Evolutionary conservation across 352 stramenopile genomes (phyloP), one percentile per base, ranked within the genome.

Genomic region (Pythium dissotocum): DNA sequence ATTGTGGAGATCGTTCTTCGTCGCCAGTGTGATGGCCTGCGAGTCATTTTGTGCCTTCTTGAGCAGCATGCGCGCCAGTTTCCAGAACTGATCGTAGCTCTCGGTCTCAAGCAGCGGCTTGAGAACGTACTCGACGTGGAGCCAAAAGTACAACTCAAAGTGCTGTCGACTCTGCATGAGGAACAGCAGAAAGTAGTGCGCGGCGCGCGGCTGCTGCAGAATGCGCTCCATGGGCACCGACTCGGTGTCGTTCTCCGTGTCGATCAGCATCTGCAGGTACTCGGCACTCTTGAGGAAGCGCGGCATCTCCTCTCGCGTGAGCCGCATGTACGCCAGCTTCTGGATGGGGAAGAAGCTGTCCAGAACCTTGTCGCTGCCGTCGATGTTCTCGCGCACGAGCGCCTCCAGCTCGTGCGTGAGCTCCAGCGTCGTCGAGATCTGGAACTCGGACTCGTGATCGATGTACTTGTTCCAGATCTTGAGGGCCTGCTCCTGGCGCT

Each of bases 381-480:
- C 72, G 46, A 95, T 88, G 55, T 77, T 92, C 36, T 88, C 75
- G n/a, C 78, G 80, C 38, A 95, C 87, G 13, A 94, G 73, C 59
- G 85, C 79, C 66, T 94, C 80, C 7, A 95, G 73, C 59, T 94
- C 86, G 7, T 77, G 58, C 1, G 88, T 94, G 33, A 94, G 79
- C 62, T 94, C 85, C 28, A 95, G 76, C 33, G 88, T 94, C 36
- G 82, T 79, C 6, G 85, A 76, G 66, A 95, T 95, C 77, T 93
- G 73, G 55, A 94, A 95, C 74, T 94, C 86, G 60, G 88, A 94
- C 33, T 69, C 61, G 51, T 82, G 77, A 69, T 90, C 81, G 53
- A 95, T 88, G 76, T 95, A 95, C 74, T 95, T 95, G 74, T 85
- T 60, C 83, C 85, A 95, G 64, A 95, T 93, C 72, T 93, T 94